These are phyloP conservation scores for Amanita brunnescens DNA, from an alignment of 768 basidiomycete genomes.

Conservation along the genomic window DNA sequence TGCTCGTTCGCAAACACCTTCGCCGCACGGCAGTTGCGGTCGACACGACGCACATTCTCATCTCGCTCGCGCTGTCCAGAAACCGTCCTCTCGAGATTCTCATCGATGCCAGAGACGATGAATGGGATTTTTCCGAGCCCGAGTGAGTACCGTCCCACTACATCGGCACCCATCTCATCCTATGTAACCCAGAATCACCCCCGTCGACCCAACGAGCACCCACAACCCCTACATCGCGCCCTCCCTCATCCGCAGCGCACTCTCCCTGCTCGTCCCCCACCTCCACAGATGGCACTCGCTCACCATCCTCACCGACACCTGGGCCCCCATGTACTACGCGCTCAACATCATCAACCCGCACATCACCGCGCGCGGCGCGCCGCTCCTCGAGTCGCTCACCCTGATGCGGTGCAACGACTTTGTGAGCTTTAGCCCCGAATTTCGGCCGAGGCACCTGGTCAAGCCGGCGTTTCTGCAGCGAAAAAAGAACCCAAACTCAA, in stretches of 20 bases:
- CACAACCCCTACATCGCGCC: slow-evolving; percentile 31
- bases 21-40: slow-evolving; percentile 12
- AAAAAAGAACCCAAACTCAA: neutral
- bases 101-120: slow-evolving; percentile 48
- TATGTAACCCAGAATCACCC: slow-evolving; percentile 18
- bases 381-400: slow-evolving; percentile 38
- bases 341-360: slow-evolving; percentile 34
- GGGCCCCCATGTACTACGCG: slow-evolving; percentile 49
- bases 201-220: slow-evolving; percentile 15
- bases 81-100: slow-evolving; percentile 44
- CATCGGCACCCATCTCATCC: neutral
- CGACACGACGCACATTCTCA: slow-evolving; percentile 28
- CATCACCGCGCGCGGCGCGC: slow-evolving; percentile 27
- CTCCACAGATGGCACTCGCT: slow-evolving; percentile 45
- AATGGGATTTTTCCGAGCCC: slow-evolving; percentile 48
- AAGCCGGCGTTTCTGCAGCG: neutral
- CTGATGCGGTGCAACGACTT: slow-evolving; percentile 57
- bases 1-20: slow-evolving; percentile 17
- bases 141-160: slow-evolving; percentile 27
- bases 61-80: slow-evolving; percentile 38
- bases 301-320: slow-evolving; percentile 45
- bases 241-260: slow-evolving; percentile 35
- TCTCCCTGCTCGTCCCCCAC: slow-evolving; percentile 43
- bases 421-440: slow-evolving; percentile 33
- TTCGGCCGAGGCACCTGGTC: slow-evolving; percentile 30